phyloP scores from a whole-genome alignment of 2,329 filamentous ascomycete genomes.

The Claviceps arundinis region DNA sequence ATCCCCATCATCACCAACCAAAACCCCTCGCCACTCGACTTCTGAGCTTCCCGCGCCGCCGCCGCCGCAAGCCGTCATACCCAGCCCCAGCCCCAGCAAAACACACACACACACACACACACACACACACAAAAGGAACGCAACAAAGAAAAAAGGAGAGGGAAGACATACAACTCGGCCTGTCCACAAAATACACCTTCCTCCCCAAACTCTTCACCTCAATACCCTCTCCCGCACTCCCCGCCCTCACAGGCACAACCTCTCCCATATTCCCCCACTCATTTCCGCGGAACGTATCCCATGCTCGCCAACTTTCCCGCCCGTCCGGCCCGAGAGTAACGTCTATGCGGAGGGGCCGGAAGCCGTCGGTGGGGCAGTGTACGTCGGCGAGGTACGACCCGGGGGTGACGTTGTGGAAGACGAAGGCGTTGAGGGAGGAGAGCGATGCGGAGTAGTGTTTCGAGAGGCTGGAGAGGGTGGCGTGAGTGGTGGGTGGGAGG shows the following conservation, averaged over 20 bases:
- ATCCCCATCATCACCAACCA: no score
- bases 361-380: conserved; percentile 59
- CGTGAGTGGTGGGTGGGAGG: conserved; percentile 54
- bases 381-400: conserved; percentile 76
- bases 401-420: conserved; percentile 57
- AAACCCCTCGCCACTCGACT: no score
- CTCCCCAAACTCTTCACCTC: conserved; percentile 46
- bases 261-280: conserved; percentile 82
- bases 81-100: not conserved
- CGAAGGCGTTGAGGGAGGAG: conserved; percentile 55
- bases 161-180: conserved; percentile 55
- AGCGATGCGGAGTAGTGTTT: conserved; percentile 42
- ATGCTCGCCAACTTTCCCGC: conserved; percentile 38
- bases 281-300: conserved; percentile 80
- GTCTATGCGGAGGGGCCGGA: conserved; percentile 71
- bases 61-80: no score
- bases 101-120: not conserved
- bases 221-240: conserved; percentile 27
- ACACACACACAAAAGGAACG: not conserved
- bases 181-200: conserved; percentile 67
- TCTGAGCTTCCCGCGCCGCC: no score
- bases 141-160: not conserved
- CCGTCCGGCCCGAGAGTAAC: conserved; percentile 32
- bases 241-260: conserved; percentile 27
- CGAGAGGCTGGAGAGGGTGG: conserved; percentile 37